A percentile compares a stretch with the other conserved stretches of the same genome.
These are phyloP conservation scores for Solanum hybrid DNA, from an alignment of 305 asterid species.

Conservation along the genomic window DNA sequence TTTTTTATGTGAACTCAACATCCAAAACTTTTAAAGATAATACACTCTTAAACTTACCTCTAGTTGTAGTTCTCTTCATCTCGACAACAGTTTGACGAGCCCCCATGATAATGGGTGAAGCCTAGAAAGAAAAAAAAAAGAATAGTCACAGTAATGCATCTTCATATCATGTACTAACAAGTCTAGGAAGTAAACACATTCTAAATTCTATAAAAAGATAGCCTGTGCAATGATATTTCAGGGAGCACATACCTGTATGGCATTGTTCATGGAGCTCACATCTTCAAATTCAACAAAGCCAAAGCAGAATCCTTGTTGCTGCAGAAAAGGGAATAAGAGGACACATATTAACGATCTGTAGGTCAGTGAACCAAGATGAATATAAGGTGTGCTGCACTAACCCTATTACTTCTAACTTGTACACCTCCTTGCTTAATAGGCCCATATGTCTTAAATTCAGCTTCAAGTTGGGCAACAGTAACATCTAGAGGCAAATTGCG, in stretches of 20 bases:
- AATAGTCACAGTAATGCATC: neutral
- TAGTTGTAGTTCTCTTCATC: slow-evolving; percentile 69
- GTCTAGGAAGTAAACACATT: neutral
- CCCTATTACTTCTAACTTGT: slow-evolving; percentile 86
- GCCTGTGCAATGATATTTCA: neutral
- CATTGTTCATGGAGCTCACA: slow-evolving; percentile 63
- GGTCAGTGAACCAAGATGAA: slow-evolving; percentile 8
- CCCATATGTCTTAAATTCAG: slow-evolving; percentile 67
- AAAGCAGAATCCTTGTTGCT: slow-evolving; percentile 75
- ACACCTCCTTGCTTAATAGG: slow-evolving; percentile 64
- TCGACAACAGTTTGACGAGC: slow-evolving; percentile 65
- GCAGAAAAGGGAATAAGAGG: slow-evolving; percentile 15
- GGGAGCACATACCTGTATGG: slow-evolving; percentile 50
- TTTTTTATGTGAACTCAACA: neutral
- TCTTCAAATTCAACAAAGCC: slow-evolving; percentile 85
- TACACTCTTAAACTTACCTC: slow-evolving; percentile 39
- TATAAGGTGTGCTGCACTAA: slow-evolving; percentile 13
- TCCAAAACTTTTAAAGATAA: neutral
- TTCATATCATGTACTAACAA: neutral
- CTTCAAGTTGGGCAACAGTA: slow-evolving; percentile 64
- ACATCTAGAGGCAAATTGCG: slow-evolving; percentile 66
- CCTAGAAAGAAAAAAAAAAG: slow-evolving; percentile 26
- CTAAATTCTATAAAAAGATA: neutral
- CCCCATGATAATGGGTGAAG: slow-evolving; percentile 64
- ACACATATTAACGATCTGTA: slow-evolving; percentile 2